Conservation (phyloP, 2,329 filamentous ascomycete genomes). For the Mycosphaerelloides madeirae region DNA sequence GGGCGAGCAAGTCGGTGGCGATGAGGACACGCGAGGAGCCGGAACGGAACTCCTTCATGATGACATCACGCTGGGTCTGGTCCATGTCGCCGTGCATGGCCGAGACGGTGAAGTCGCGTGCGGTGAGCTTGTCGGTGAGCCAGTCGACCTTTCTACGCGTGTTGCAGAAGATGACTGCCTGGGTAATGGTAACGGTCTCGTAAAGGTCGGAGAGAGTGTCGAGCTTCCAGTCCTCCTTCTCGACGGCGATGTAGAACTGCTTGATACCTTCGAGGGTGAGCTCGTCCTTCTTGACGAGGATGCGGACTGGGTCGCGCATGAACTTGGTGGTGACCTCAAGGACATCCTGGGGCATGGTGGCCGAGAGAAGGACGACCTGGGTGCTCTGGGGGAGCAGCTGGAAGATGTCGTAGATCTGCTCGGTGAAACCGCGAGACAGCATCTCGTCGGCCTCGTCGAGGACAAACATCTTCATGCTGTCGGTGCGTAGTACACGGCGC, state of each 20-base stretch:
- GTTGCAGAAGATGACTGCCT: constrained; percentile 99
- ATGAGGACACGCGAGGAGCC: constrained; percentile 98
- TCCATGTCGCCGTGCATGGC: constrained; percentile 99
- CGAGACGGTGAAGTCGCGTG: constrained; percentile 95
- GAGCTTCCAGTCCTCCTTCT: constrained; percentile 99
- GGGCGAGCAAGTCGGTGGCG: constrained; percentile 92
- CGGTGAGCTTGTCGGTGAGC: constrained; percentile 98
- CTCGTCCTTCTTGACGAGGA: constrained; percentile 99
- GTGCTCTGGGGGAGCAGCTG: constrained; percentile 96
- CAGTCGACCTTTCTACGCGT: constrained; percentile 99
- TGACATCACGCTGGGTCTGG: constrained; percentile 93
- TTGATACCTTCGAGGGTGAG: constrained; percentile 99
- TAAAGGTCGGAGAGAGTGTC: constrained; percentile 98
- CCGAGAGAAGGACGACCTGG: constrained; percentile 95
- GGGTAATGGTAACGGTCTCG: constrained; percentile 98
- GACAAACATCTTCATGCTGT: constrained; percentile 99
- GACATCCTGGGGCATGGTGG: constrained; percentile 98
- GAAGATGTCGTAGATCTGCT: constrained; percentile 99
- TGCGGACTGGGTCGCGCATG: constrained; percentile 98
- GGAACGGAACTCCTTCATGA: constrained; percentile 99
- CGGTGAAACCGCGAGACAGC: constrained; percentile 98
- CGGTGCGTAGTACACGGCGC: constrained; percentile 93
- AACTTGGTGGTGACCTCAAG: constrained; percentile 99
- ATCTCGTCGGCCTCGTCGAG: constrained; percentile 99
- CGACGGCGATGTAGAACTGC: constrained; percentile 99